Base-by-base conservation (phyloP, 2,329 filamentous ascomycete species). In the Fusarium clavum region DNA sequence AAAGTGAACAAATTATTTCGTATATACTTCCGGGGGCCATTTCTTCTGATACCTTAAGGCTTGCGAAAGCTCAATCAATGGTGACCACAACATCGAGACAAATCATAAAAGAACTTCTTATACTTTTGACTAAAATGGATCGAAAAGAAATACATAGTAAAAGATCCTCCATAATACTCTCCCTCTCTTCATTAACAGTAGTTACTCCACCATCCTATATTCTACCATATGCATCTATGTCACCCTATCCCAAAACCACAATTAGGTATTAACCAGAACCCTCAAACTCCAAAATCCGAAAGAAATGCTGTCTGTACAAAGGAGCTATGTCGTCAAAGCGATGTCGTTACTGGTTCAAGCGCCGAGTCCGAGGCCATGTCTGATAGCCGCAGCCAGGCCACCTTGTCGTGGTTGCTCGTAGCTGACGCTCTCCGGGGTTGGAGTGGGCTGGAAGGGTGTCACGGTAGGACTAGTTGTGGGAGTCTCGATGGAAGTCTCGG, bases 201-300 rank as follows among this genome's bases (percentile, higher is more conserved):
- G 18, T 46, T 46, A 38, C 25, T 52, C 27, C 55, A 55, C 53
- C 29, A 6, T 47, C 59, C 18, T 38, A 34, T 66, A 61, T 56
- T 55, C 47, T 30, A 34, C 30, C 46, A 54, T 53, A 57, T 61
- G 22, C 57, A 49, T 54, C 29, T 56, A 61, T 73, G 43, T 58
- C 49, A 53, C 56, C 30, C 34, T 43, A 34, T 46, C 27, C 46
- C 25, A 6, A 49, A 24, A 6, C 63, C 57, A 29, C 27, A 45
- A 70, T 71, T 70, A 69, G 61, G 43, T 70, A 70, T 70, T 67
- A 59, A 65, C 38, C 25, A 51, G 29, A 58, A 71, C 52, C 56
- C 34, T 48, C 44, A 65, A 71, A 63, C 65, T 63, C 69, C 69
- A 34, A 59, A 60, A 46, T 22, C 22, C 38, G 68, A 58, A 29